A percentile compares a stretch with the other conserved stretches of the same genome.
These are phyloP conservation scores for Pinus albicaulis DNA, from an alignment of 75 land plant genomes.

Conservation along the genomic window DNA sequence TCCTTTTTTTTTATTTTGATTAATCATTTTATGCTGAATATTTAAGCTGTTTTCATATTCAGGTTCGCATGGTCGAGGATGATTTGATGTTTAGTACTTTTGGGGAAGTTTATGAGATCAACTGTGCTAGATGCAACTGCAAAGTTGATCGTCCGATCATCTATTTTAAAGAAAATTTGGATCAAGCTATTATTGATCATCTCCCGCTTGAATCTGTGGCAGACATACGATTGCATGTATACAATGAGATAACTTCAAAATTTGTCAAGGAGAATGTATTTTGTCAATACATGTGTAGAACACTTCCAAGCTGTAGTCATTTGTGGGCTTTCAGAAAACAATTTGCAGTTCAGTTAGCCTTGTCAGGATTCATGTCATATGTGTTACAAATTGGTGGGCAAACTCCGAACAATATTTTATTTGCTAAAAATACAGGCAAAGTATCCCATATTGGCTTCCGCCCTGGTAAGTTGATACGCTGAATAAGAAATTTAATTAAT, in stretches of 20 bases:
- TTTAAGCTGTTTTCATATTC: neutral
- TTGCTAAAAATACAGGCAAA: slow-evolving; percentile 96
- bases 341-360: slow-evolving; percentile 91
- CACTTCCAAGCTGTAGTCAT: slow-evolving; percentile 79
- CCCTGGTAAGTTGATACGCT: slow-evolving; percentile 56
- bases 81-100: slow-evolving; percentile 98
- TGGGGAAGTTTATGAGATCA: slow-evolving; percentile 94
- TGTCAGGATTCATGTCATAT: slow-evolving; percentile 95
- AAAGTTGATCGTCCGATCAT: slow-evolving; percentile 94
- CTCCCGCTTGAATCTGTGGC: slow-evolving; percentile 75
- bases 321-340: slow-evolving; percentile 98
- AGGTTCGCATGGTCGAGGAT: slow-evolving; percentile 98
- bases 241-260: slow-evolving; percentile 72
- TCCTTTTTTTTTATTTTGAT: neutral
- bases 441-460: slow-evolving; percentile 93
- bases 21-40: neutral
- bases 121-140: slow-evolving; percentile 63
- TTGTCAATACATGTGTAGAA: slow-evolving; percentile 96
- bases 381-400: slow-evolving; percentile 98
- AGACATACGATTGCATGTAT: slow-evolving; percentile 88
- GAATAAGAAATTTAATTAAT: neutral
- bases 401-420: slow-evolving; percentile 90
- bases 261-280: slow-evolving; percentile 79
- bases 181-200: slow-evolving; percentile 88
- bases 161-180: slow-evolving; percentile 84